phyloP scores from a whole-genome alignment of 805 yeast genomes.

The Candida broadrunensis region DNA sequence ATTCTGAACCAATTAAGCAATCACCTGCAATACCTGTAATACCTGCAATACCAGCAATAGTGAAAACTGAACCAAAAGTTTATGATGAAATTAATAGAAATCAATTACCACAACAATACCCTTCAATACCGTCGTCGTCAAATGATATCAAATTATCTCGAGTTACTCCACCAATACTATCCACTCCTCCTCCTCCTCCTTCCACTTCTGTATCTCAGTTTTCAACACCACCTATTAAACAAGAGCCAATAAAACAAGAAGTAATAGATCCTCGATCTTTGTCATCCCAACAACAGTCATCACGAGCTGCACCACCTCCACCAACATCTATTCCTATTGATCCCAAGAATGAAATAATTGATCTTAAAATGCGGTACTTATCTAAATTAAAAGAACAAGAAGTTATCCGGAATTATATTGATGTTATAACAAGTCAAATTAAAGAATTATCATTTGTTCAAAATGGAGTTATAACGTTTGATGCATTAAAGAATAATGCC shows the following conservation, averaged over 20 bases:
- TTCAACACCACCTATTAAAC: background rate
- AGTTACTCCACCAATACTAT: background rate
- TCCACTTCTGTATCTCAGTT: background rate
- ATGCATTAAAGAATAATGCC: constrained; percentile 28
- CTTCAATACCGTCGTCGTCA: background rate
- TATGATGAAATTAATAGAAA: too few relatives aligned
- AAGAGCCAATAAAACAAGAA: background rate
- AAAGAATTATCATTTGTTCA: constrained; percentile 41
- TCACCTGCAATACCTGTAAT: too few relatives aligned
- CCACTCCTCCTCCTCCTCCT: background rate
- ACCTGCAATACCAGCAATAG: background rate
- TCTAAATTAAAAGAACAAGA: constrained; percentile 42
- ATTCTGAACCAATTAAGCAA: background rate
- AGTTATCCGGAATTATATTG: constrained; percentile 39
- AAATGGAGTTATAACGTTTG: constrained; percentile 42
- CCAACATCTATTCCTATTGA: background rate
- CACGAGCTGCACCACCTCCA: background rate
- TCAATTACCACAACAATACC: background rate
- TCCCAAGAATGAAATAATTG: constrained; percentile 14
- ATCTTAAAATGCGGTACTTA: constrained; percentile 30
- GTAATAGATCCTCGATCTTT: background rate
- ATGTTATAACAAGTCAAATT: constrained; percentile 39
- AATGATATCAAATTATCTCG: too few relatives aligned
- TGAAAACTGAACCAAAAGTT: background rate
- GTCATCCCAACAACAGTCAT: too few relatives aligned